Evolutionary conservation across 1,284 basidiomycete genomes (phyloP).

Genomic region (Boletus smithii): DNA sequence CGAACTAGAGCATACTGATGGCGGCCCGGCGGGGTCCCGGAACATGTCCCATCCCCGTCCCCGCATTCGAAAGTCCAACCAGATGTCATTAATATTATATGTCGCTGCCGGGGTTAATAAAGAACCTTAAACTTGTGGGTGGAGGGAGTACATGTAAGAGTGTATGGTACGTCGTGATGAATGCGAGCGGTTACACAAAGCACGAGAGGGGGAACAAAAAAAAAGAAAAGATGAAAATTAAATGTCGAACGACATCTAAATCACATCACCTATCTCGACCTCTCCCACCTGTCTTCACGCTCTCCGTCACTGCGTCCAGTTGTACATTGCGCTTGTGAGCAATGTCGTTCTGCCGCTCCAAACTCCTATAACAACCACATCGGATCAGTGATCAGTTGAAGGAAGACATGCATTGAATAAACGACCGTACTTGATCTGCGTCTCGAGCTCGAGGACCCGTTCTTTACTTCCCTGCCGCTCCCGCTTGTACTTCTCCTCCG

Average conservation of each 20-base stretch:
- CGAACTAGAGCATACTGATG: too few species aligned
- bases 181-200: conserved; percentile 2
- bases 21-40: too few species aligned
- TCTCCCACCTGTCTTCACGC: conserved; percentile 29
- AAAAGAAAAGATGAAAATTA: not conserved
- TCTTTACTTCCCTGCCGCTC: conserved; percentile 96
- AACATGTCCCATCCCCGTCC: too few species aligned
- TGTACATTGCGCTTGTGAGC: conserved; percentile 67
- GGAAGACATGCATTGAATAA: not conserved
- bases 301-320: conserved; percentile 62
- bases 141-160: too few species aligned
- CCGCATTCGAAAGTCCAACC: too few species aligned
- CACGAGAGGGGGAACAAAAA: not conserved
- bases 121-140: too few species aligned
- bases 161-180: conserved; percentile 8
- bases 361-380: conserved; percentile 42
- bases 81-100: too few species aligned
- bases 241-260: conserved; percentile 1
- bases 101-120: too few species aligned
- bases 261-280: conserved; percentile 25
- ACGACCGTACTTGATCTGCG: conserved; percentile 57
- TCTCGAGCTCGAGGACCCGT: conserved; percentile 66
- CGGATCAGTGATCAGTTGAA: conserved; percentile 7
- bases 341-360: conserved; percentile 67
- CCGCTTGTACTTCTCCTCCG: conserved; percentile 92